Percentiles rank a stretch among this genome's conserved stretches.
These are phyloP conservation scores for Tubosaeta sp. DNA, from an alignment of 768 basidiomycete genomes.

Conservation along the genomic window DNA sequence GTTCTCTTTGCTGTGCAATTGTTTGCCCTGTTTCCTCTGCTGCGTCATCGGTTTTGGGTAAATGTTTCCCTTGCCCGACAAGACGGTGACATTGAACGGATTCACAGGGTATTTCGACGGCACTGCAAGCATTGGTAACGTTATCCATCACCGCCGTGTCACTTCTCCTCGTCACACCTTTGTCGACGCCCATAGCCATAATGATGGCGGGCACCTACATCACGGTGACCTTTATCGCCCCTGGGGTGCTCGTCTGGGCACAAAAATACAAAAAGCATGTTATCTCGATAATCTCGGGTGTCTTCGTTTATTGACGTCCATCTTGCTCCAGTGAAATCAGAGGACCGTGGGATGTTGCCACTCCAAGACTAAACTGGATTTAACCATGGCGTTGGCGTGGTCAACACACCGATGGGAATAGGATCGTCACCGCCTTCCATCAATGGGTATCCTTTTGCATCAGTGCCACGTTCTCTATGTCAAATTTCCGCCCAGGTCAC, in stretches of 20 bases:
- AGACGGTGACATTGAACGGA: conserved; percentile 9
- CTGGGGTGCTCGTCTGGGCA: conserved; percentile 75
- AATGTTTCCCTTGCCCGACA: conserved; percentile 16
- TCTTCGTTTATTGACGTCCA: conserved; percentile 6
- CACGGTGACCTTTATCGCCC: conserved; percentile 68
- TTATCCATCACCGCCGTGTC: conserved; percentile 45
- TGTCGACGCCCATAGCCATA: conserved; percentile 53
- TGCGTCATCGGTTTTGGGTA: conserved; percentile 73
- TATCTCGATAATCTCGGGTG: conserved; percentile 6
- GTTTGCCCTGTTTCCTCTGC: conserved; percentile 80
- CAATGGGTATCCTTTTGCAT: conserved; percentile 12
- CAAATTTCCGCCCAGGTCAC: conserved; percentile 23
- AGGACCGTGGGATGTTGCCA: conserved; percentile 88
- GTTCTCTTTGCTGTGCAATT: conserved; percentile 78
- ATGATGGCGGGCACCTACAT: conserved; percentile 48
- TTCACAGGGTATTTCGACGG: conserved; percentile 43
- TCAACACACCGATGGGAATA: conserved; percentile 22
- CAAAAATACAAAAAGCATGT: conserved; percentile 84
- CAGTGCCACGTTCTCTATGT: conserved; percentile 12
- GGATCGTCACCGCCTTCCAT: conserved; percentile 26
- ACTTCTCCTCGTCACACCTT: conserved; percentile 45
- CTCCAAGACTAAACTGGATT: conserved; percentile 59
- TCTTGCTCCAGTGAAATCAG: conserved; percentile 68
- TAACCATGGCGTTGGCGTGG: conserved; percentile 23
- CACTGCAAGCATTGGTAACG: conserved; percentile 53